Evolutionary conservation across 108 stramenopile species (phyloP), one percentile per base, ranked within the genome.

Genomic region (Skeletonema menzelii): DNA sequence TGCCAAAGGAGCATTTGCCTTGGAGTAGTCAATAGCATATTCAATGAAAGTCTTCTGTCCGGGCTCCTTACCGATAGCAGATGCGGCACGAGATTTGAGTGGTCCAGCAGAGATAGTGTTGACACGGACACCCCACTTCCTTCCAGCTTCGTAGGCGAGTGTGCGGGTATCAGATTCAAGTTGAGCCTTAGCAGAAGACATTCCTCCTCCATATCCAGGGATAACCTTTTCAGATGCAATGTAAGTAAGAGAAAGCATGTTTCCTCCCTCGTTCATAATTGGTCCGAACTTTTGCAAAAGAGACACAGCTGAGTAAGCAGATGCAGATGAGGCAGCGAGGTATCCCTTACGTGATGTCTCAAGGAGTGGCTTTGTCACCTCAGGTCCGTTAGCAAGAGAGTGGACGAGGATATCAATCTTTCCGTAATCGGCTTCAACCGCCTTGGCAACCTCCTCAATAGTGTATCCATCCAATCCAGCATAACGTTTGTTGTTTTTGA

Each of bases 51-150:
- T 97, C 89, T 96, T 97, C 59, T 93, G 88, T 67, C 85, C 96
- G 35, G 87, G 90, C 73, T 93, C 91, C 89, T 87, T 92, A 34
- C 92, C 97, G 79, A 97, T 97, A 73, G 90, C 92, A 32, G 89
- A 87, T 13, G 98, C 98, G 38, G 98, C 98, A 66, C 98, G 89
- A 28, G 90, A 92, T 80, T 97, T 97, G 42, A 99, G 90, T 27
- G 98, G 98, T n/a, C 98, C 98, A 46, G 98, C 98, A 55, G 92
- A 94, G 72, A 99, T 95, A 38, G 97, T 97, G 87, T 99, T 99
- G 42, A 99, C 94, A 67, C 97, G 94, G 44, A 97, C 56, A 19
- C 90, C 91, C 72, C 80, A 91, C 88, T 99, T 97, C 37, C 98
- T 90, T 12, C 98, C 98, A 49, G 97, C 97, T 83, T 99, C 98